Evolutionary conservation across 208 protist species (phyloP), one percentile per base, ranked within the genome.

Genomic region (Leishmania tropica): DNA sequence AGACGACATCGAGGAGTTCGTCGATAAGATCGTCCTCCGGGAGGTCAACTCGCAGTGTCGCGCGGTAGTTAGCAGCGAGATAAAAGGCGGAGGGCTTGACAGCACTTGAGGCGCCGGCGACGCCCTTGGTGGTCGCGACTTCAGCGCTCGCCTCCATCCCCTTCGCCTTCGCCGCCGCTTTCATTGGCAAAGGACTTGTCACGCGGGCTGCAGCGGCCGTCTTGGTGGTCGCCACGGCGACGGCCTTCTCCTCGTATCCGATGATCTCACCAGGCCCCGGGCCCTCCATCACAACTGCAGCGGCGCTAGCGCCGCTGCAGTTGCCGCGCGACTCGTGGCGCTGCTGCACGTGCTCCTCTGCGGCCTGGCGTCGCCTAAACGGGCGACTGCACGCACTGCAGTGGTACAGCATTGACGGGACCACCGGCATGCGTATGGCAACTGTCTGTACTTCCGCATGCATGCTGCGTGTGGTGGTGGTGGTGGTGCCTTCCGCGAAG

Each of bases 301-400:
- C 88, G n/a, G 19, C 74, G 13, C 24, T 42, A 42, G 37, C 74
- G 35, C 37, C 54, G n/a, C 37, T 42, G 35, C 78, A 48, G 65
- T 48, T 5, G 65, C 35, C 10, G 19, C 24, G 3, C 10, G 5
- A 15, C 42, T 35, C 53, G 83, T 94, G 93, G 8, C 86, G 86
- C 68, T 80, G 75, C 67, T 78, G 85, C 56, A 94, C 89, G 80
- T 96, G 93, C 45, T 81, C 81, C 75, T 85, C 84, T 10, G 90
- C 91, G 42, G 81, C 81, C 19, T 79, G 76, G 3, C 79, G 72
- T 6, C 81, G 68, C 3, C 91, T 82, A 78, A 90, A 96, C 3
- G 84, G 81, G 31, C 91, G 92, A 10, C 90, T 89, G 76, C 93
- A 96, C 2, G 79, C 37, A 48, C 77, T 91, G 83, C 93, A 96